Evolutionary conservation across 371 early-diverging fungal genomes (phyloP), one percentile per base, ranked within the genome.

Genomic region (Conidiobolus coronatus): DNA sequence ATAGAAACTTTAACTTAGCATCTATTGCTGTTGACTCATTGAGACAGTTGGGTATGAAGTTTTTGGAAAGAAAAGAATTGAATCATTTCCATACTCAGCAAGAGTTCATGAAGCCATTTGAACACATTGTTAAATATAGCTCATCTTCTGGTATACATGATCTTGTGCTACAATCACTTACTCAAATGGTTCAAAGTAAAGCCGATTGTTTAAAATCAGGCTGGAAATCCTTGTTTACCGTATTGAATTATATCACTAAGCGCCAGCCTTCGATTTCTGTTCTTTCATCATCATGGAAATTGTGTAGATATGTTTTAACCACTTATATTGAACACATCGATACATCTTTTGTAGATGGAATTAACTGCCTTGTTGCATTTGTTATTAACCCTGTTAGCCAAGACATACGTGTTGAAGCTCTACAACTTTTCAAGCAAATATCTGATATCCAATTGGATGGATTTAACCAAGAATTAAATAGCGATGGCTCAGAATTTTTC

Each of bases 41-140:
- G 48, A 68, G 91, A 12, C 91, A 94, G 59, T 63, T 94, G 40
- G 70, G 86, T 17, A 84, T 86, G 79, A 83, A 87, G 62, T 94
- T 94, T 51, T 66, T 94, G 64, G 91, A 88, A 50, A 72, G 84
- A 54, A 89, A 87, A 59, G 94, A 94, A 62, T 57, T 94, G 44
- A 76, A 83, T 14, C 82, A 88, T 56, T 94, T 89, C 71, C 86
- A 90, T 56, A 90, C 90, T 63, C 91, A 94, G 62, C 87, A 88
- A 54, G 90, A 91, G 58, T 94, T 94, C 50, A 54, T 94, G 55
- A 75, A 80, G 56, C 94, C 94, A 20, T 94, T 90, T 64, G 83
- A 81, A 17, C 70, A 81, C 50, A 77, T 90, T 9, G 53, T 90
- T 20, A 79, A 75, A 18, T 75, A 79, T 51, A 80, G 81, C 44